Base-by-base conservation (phyloP, 2,329 filamentous ascomycete genomes). In the Aspergillus piperis region DNA sequence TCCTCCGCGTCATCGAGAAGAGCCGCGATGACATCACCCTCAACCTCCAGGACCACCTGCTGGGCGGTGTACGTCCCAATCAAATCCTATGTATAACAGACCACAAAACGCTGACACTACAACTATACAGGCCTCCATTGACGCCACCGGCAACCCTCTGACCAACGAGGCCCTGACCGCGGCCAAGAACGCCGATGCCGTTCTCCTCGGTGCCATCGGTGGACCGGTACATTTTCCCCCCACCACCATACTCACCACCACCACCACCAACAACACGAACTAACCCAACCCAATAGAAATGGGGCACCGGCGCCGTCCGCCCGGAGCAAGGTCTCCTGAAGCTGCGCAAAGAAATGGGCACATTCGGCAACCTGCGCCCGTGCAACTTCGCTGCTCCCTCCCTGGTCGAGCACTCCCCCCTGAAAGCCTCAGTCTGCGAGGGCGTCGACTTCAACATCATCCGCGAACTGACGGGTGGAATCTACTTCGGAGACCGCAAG, bases 381-480 rank as follows among this genome's bases (percentile, higher is more conserved):
- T 98, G 94, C 84, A 96, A 91, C 84, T 98, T 99, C 81, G 91
- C 92, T 54, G 93, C 92, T 1, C 90, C 94, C 56, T 85, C 87
- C 27, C 88, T 97, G 53, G 88, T 96, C 71, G 88, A 93, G 53
- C 85, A 84, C 73, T 97, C 92, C 10, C 94, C 94, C 0, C 87
- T 98, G 64, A 96, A 96, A 80, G 88, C 90, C 57, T 85, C 90
- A 3, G 85, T 97, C 64, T 96, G 91, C 84, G 85, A 88, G 64
- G 93, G 91, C 71, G 92, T 91, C 69, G 90, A 98, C 83, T 91
- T 98, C 80, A 91, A 90, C 80, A 90, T 98, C 73, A 89, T 98
- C 64, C 91, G 94, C 52, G 94, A 98, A 80, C 79, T 97, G 55
- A 97, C 93, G 0, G 90, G 91, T 19, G 93, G 94, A 50, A 93